Base-by-base conservation (phyloP, 2,329 filamentous ascomycete species). In the Neonectria faginata region DNA sequence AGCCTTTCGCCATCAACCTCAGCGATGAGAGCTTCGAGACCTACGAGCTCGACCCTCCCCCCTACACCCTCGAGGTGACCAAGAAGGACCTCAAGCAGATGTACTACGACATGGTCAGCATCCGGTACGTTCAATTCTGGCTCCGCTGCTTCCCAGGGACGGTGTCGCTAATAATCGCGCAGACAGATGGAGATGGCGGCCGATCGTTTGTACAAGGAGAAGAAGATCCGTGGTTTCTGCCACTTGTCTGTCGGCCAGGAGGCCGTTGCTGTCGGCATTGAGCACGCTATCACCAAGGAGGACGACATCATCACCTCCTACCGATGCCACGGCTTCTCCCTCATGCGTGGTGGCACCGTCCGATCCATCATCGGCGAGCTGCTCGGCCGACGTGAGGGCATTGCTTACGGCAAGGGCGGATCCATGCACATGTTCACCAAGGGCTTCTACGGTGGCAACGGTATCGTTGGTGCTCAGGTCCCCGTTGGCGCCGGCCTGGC, bases 371-470 rank as follows among this genome's bases (percentile, higher is more conserved):
- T 98, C 74, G 95, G 95, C 76, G 95, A 98, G 85, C 88, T 98
- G 73, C 89, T 99, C 61, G 96, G 96, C 77, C 92, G 96, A 76
- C 91, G 95, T 80, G 93, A 97, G 81, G 96, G 96, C 84, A 97
- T 99, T 77, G 92, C 96, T 68, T 97, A 97, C 85, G 96, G 96
- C 81, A 99, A 99, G 89, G 96, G 96, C 81, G 96, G 96, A 72
- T 97, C 94, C 70, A 99, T 99, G 96, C 96, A 99, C 88, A 99
- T 99, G 96, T 99, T 99, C 85, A 86, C 94, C 75, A 94, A 94
- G 83, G 92, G 93, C 71, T 99, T 99, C 88, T 99, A 97, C 82
- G 96, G 96, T 77, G 96, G 96, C 76, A 99, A 99, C 85, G 96
- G 96, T 84, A 99, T 99, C 73, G 96, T 99, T 78, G 96, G 96